Conservation (phyloP, 768 basidiomycete species). For the Pholiota conissans region DNA sequence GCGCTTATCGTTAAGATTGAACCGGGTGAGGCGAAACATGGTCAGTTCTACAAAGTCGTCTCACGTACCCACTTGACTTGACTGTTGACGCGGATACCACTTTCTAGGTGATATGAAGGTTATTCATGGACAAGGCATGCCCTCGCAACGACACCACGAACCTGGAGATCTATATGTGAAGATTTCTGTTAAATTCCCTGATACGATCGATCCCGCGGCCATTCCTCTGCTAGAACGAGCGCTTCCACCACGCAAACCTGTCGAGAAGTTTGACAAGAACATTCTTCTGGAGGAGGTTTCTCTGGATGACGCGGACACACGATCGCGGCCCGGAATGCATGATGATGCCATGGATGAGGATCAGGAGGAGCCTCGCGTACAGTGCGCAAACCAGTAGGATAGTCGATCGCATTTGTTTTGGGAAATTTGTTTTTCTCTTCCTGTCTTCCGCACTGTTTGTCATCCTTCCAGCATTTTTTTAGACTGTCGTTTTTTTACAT, state of each 20-base stretch:
- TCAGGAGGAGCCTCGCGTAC: constrained; percentile 87
- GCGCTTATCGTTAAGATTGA: constrained; percentile 79
- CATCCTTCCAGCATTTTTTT: constrained; percentile 26
- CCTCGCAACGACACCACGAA: constrained; percentile 96
- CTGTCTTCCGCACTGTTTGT: constrained; percentile 12
- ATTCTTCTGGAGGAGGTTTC: constrained; percentile 81
- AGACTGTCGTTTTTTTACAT: constrained; percentile 29
- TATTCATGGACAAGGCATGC: constrained; percentile 96
- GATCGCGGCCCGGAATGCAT: constrained; percentile 49
- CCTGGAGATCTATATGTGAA: constrained; percentile 91
- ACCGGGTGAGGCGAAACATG: constrained; percentile 92
- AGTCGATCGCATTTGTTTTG: constrained; percentile 2
- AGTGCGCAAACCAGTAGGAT: constrained; percentile 86
- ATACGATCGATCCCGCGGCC: constrained; percentile 62
- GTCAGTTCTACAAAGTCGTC: constrained; percentile 49
- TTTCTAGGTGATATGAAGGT: constrained; percentile 76
- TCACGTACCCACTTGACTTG: neutral
- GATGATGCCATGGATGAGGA: constrained; percentile 95
- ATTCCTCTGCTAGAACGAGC: constrained; percentile 81
- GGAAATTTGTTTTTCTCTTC: constrained; percentile 10
- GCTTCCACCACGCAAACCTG: constrained; percentile 72
- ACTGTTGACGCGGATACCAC: constrained; percentile 3
- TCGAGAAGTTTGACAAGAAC: constrained; percentile 69
- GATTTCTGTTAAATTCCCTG: constrained; percentile 88
- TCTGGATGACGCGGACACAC: constrained; percentile 76